Conservation (phyloP, 164 flowering plant species). For the Berberis vulgaris region DNA sequence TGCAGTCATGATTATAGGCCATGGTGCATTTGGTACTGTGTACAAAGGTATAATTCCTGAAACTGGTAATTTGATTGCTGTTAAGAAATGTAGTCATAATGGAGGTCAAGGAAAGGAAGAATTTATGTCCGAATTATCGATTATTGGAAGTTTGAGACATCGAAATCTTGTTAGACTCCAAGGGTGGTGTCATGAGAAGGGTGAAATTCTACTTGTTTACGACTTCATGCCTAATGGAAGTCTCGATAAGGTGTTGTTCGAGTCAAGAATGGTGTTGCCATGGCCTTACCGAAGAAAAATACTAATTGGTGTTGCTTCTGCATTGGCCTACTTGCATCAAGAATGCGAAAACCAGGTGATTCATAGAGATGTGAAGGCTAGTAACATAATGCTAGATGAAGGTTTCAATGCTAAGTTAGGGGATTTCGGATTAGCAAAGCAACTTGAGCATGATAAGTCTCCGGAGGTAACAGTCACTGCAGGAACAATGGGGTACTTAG, state of each 20-base stretch:
- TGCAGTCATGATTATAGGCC: slow-evolving; percentile 55
- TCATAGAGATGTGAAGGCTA: slow-evolving; percentile 78
- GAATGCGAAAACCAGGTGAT: slow-evolving; percentile 89
- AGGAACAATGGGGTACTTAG: slow-evolving; percentile 96
- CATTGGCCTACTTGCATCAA: slow-evolving; percentile 78
- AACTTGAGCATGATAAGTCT: slow-evolving; percentile 68
- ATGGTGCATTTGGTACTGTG: slow-evolving; percentile 91
- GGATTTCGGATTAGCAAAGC: slow-evolving; percentile 81
- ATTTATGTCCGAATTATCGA: slow-evolving; percentile 78
- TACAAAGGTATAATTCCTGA: slow-evolving; percentile 64
- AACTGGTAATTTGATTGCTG: slow-evolving; percentile 66
- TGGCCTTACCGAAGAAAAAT: slow-evolving; percentile 61
- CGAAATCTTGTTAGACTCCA: slow-evolving; percentile 75
- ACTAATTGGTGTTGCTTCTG: slow-evolving; percentile 78
- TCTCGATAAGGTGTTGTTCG: slow-evolving; percentile 82
- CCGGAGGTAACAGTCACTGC: slow-evolving; percentile 84
- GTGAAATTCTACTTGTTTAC: slow-evolving; percentile 79
- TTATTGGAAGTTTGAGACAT: slow-evolving; percentile 90
- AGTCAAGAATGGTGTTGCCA: slow-evolving; percentile 41
- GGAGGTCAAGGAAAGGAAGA: slow-evolving; percentile 64
- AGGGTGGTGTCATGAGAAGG: slow-evolving; percentile 98
- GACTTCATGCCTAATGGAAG: slow-evolving; percentile 91
- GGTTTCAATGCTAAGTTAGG: slow-evolving; percentile 74
- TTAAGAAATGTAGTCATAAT: slow-evolving; percentile 66
- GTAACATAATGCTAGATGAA: slow-evolving; percentile 89